Evolutionary conservation across 306 rosid genomes (phyloP), one percentile per base, ranked within the genome.

Genomic region (Vigna trinervia): DNA sequence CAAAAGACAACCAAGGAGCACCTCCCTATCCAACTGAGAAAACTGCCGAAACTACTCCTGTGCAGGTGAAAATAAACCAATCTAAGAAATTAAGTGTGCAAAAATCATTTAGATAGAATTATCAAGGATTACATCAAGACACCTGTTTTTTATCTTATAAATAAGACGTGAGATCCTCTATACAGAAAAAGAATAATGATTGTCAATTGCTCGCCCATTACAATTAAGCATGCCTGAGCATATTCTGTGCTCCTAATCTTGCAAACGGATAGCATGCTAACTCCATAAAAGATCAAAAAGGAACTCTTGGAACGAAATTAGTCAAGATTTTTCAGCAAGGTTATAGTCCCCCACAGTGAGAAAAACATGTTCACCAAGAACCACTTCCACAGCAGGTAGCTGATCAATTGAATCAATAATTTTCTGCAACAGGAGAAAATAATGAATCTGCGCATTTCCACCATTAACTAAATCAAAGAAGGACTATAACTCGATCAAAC

Each of bases 271-370:
- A 45, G 8, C 54, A 43, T 36, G 58, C 32, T 15, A 43, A 43
- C 79, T 43, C 23, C 26, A 43, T 77, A 14, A 54, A 12, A 57
- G 11, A 54, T 28, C 43, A 64, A 67, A 78, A 28, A 14, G 41
- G 15, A 32, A 59, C 45, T 60, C 74, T 53, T 45, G 41, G 22
- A 53, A 77, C 38, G 39, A 54, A 63, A 77, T 71, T 12, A 80
- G 48, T 13, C 73, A 20, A 41, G 70, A 66, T 64, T 78, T 81
- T 50, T 57, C 51, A 34, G 80, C 67, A 56, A 53, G 81, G 60
- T 73, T 71, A 61, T 70, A 85, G 67, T 92, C 98, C 32, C 95
- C 96, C 5, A 87, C 90, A 0, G 89, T 84, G 74, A 92, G 81
- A 82, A 84, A 90, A 58, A 90, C 78, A 26, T 95, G 96, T 62